A percentile compares a stretch with the other conserved stretches of the same genome.
Conservation (phyloP, 208 protist species). For the Trichomonas gallinae region DNA sequence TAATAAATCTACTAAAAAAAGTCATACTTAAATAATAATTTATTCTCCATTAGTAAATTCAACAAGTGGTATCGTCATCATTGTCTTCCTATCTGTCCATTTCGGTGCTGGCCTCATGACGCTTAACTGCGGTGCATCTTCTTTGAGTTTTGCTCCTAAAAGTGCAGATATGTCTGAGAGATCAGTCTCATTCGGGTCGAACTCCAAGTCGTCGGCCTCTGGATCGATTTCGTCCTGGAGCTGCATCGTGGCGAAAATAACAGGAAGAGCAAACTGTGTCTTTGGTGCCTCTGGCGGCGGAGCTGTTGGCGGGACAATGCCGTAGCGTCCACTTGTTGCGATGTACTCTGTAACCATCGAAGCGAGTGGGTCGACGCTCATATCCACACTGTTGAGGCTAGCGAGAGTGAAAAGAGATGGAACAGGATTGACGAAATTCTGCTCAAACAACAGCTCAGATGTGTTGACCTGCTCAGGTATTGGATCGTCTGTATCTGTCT, state of each 20-base stretch:
- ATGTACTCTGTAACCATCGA: slow-evolving; percentile 5
- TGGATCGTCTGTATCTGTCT: background rate
- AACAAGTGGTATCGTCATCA: background rate
- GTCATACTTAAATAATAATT: background rate
- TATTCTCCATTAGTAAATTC: background rate
- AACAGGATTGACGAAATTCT: background rate
- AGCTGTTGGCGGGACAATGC: background rate
- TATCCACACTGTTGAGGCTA: background rate
- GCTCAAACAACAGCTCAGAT: background rate
- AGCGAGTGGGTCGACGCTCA: background rate
- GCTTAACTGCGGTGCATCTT: background rate
- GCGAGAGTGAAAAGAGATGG: background rate
- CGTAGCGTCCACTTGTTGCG: background rate
- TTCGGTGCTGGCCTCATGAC: background rate
- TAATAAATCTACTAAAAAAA: too few relatives aligned
- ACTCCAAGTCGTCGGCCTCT: background rate
- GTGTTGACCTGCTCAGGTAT: background rate
- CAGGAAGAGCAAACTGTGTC: background rate
- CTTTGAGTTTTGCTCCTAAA: background rate
- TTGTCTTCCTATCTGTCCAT: background rate
- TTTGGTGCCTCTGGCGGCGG: background rate
- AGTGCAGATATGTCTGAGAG: background rate
- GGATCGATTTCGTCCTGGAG: background rate
- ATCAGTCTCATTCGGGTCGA: background rate
- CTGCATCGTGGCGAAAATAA: background rate